phyloP scores from a whole-genome alignment of 176 grass and related monocot species.

The Oryza meridionalis region DNA sequence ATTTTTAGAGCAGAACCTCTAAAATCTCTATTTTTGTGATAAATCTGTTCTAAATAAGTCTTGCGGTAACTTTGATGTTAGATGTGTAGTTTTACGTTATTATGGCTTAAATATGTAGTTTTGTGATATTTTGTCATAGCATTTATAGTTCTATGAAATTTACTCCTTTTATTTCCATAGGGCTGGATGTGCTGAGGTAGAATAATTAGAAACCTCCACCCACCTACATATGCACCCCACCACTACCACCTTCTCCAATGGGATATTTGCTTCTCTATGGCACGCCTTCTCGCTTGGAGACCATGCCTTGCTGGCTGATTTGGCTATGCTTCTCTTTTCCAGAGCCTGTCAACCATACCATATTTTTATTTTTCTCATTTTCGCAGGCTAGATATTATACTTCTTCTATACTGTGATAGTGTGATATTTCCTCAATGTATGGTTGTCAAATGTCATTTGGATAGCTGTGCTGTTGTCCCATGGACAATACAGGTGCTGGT shows the following conservation, averaged over 20 bases:
- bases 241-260: neutral
- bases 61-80: neutral
- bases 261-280: neutral
- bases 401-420: neutral
- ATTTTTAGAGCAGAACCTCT: too few relatives aligned
- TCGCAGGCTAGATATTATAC: neutral
- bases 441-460: neutral
- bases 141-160: neutral
- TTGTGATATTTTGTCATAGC: neutral
- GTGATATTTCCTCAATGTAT: neutral
- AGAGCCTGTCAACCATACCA: neutral
- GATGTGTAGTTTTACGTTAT: neutral
- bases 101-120: neutral
- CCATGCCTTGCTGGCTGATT: neutral
- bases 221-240: too few relatives aligned
- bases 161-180: neutral
- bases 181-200: neutral
- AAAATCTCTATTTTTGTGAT: neutral
- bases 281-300: neutral
- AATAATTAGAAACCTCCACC: neutral
- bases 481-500: neutral
- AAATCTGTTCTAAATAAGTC: neutral
- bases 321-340: neutral
- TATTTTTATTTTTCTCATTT: neutral
- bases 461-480: slow-evolving; percentile 11